phyloP scores from a whole-genome alignment of 805 yeast species.

The Naumovozyma castellii region DNA sequence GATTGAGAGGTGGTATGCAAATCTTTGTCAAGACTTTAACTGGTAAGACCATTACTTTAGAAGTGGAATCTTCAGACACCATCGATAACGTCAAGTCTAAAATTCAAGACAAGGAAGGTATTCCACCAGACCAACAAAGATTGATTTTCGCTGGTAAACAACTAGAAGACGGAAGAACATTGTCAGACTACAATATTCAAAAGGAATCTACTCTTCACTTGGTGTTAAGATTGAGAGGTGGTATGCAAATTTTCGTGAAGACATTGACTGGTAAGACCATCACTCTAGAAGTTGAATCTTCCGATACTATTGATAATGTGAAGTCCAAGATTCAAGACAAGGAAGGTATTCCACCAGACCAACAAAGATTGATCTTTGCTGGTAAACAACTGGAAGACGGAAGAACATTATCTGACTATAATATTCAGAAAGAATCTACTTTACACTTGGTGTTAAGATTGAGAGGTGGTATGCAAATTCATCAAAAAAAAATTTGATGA shows the following conservation, averaged over 20 bases:
- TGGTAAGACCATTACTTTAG: no score
- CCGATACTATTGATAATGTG: conserved; percentile 90
- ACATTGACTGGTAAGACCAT: conserved; percentile 97
- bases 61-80: no score
- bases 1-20: conserved; percentile 70
- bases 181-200: no score
- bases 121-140: no score
- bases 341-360: conserved; percentile 67
- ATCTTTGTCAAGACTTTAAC: no score
- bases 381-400: conserved; percentile 69
- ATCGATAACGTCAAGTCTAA: no score
- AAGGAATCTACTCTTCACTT: no score
- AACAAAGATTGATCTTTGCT: conserved; percentile 59
- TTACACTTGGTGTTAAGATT: conserved; percentile 62
- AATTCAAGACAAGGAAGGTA: no score
- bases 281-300: conserved; percentile 89
- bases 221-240: no score
- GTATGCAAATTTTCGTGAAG: conserved; percentile 94
- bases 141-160: conserved; percentile 85
- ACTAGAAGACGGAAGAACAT: conserved; percentile 90
- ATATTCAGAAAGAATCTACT: conserved; percentile 64
- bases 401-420: conserved; percentile 62
- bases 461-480: conserved; percentile 55
- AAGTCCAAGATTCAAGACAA: conserved; percentile 68
- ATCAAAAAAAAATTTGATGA: no score